Evolutionary conservation across 2,329 filamentous ascomycete species (phyloP), one percentile per base, ranked within the genome.

Genomic region (Fusarium sp.): DNA sequence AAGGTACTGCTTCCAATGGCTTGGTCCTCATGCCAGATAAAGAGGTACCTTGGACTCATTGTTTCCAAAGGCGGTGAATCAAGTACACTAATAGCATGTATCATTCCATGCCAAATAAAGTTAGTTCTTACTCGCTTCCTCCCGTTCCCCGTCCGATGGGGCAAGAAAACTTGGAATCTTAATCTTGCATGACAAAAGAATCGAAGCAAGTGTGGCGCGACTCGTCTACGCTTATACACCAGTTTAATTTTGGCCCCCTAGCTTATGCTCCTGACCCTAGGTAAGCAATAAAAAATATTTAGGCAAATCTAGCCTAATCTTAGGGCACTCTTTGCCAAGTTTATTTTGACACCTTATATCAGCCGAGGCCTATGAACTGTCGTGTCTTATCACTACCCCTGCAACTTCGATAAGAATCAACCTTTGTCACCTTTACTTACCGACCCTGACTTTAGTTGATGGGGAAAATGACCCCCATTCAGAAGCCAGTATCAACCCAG

Each of bases 391-490:
- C 72, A 70, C 6, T 47, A 70, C 47, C 68, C 72, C 63, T 70
- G 68, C 54, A 50, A 38, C 42, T 48, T 48, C 60, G 72, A 74
- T 74, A 74, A 74, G 68, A 64, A 24, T 36, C 51, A 53, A 61
- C 65, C 53, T 65, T 68, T 58, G 70, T 73, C 61, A 73, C 70
- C 61, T 73, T 70, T 62, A 61, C 56, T 47, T 58, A 30, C 61
- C 59, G 61, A 59, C 36, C 53, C 61, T 55, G 44, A 36, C 48
- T 42, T 66, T 58, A 58, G 62, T 59, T 59, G 68, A 73, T 59
- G 66, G 67, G 71, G 68, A 57, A 75, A 75, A 72, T 74, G 68
- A 71, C 58, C 64, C 64, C 73, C 73, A 75, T 71, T 70, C 73
- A 75, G 70, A 75, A 66, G 50, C 56, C 57, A 51, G 62, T 53